Evolutionary conservation across 2,329 filamentous ascomycete species (phyloP), one percentile per base, ranked within the genome.

Genomic region (Zarea fungicola): DNA sequence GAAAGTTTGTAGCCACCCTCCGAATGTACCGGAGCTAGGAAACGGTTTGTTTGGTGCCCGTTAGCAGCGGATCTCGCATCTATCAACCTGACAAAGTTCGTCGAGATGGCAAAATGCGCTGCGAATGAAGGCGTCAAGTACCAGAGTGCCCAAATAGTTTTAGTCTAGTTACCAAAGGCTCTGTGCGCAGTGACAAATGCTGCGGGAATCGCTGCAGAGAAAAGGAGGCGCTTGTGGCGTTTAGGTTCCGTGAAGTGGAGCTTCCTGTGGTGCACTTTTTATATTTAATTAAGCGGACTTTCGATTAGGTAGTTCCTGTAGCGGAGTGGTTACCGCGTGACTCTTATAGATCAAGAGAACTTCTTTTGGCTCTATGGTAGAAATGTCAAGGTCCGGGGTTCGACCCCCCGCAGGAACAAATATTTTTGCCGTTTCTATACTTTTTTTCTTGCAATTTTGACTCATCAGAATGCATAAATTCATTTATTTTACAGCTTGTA

Each of bases 311-410:
- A 48, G 57, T 55, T 58, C 57, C 55, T 52, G 58, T 60, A 59
- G 57, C 58, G 57, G 57, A 60, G 57, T 60, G 57, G 57, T 60
- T 58, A 59, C 57, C 56, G 58, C 58, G 56, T 58, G 54, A 58
- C 56, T 60, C 58, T 60, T 60, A 58, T 60, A 60, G 34, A 10
- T 50, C 51, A 55, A 57, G 47, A 40, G 47, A 29, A 41, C 28
- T 42, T 18, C 10, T 45, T 55, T 58, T 48, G 49, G 48, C 48
- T 49, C 31, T 58, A 57, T 59, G 56, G 23, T 52, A n/a, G 51
- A 50, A 51, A 58, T 58, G 56, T 58, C 56, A 59, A 60, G 57
- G 57, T 59, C 56, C 53, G 56, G 57, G 54, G 57, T 60, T 60
- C 58, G 58, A 60, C 54, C 56, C 57, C 56, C 57, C 55, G 56